These are phyloP conservation scores for Marasmius oreades DNA, from an alignment of 1,284 basidiomycete genomes.

Conservation along the genomic window DNA sequence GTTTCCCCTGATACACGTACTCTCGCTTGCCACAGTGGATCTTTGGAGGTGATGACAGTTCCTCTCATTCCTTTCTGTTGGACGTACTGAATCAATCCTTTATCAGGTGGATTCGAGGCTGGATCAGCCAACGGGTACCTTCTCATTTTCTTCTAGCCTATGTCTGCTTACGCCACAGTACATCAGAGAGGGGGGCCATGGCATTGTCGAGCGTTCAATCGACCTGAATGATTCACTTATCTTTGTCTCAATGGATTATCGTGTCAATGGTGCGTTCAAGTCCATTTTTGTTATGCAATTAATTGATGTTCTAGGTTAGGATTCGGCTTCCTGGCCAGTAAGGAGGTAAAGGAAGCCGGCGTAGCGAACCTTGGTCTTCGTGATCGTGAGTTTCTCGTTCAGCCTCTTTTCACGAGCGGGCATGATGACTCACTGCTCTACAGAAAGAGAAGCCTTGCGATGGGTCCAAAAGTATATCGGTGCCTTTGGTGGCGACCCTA, in stretches of 20 bases:
- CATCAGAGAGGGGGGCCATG: constrained; percentile 38
- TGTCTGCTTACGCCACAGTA: constrained; percentile 12
- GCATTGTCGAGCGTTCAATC: constrained; percentile 46
- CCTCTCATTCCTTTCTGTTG: not conserved
- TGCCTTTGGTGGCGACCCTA: constrained; percentile 61
- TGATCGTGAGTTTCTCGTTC: constrained; percentile 28
- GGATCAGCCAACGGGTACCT: constrained; percentile 34
- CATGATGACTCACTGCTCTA: not conserved
- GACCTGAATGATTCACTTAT: constrained; percentile 44
- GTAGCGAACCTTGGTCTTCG: constrained; percentile 44
- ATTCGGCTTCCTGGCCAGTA: constrained; percentile 38
- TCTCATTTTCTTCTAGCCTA: not conserved
- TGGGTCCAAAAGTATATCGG: constrained; percentile 68
- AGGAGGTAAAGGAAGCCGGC: constrained; percentile 39
- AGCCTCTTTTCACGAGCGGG: not conserved
- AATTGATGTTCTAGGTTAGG: constrained; percentile 11
- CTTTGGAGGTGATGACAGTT: constrained; percentile 43
- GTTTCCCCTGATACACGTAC: not conserved
- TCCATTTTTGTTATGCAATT: not conserved
- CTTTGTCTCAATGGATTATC: constrained; percentile 55
- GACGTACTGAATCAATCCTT: not conserved
- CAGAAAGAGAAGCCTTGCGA: constrained; percentile 52
- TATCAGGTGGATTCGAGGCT: constrained; percentile 39
- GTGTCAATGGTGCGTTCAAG: constrained; percentile 22
- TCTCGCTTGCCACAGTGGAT: constrained; percentile 41